These are phyloP conservation scores for Stygiomarasmius scandens DNA, from an alignment of 1,284 basidiomycete species.

Conservation along the genomic window DNA sequence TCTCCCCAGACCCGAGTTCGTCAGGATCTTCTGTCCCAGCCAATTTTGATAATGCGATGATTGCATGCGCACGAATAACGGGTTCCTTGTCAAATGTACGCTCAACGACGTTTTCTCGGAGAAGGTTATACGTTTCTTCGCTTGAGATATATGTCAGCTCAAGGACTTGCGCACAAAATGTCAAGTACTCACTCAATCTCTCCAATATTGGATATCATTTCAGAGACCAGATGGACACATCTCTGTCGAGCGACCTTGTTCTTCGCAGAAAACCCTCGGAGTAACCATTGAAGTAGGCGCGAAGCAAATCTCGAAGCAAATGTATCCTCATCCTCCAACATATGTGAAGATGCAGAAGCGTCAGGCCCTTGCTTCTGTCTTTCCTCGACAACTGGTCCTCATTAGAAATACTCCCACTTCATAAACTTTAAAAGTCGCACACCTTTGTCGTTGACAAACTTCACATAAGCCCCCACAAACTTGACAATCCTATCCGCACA, in stretches of 20 bases:
- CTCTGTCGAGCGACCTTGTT: constrained; percentile 88
- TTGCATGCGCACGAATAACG: constrained; percentile 82
- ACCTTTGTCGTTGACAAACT: constrained; percentile 83
- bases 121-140: constrained; percentile 77
- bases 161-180: not conserved
- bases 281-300: constrained; percentile 76
- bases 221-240: constrained; percentile 77
- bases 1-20: constrained; percentile 67
- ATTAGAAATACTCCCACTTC: too few relatives aligned
- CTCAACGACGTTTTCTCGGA: constrained; percentile 75
- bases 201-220: constrained; percentile 79
- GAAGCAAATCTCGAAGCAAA: constrained; percentile 75
- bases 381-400: constrained; percentile 14
- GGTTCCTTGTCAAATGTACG: constrained; percentile 88
- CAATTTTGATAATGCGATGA: constrained; percentile 84
- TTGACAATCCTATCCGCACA: constrained; percentile 82
- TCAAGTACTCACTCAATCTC: constrained; percentile 74
- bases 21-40: constrained; percentile 76
- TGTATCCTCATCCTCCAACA: constrained; percentile 68
- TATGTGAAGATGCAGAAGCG: constrained; percentile 32
- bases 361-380: constrained; percentile 23
- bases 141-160: constrained; percentile 40
- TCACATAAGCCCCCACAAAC: constrained; percentile 84
- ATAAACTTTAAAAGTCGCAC: constrained; percentile 23
- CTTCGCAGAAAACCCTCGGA: constrained; percentile 86